Evolutionary conservation across 2,329 filamentous ascomycete genomes (phyloP), one percentile per base, ranked within the genome.

Genomic region (Colletotrichum aenigma): DNA sequence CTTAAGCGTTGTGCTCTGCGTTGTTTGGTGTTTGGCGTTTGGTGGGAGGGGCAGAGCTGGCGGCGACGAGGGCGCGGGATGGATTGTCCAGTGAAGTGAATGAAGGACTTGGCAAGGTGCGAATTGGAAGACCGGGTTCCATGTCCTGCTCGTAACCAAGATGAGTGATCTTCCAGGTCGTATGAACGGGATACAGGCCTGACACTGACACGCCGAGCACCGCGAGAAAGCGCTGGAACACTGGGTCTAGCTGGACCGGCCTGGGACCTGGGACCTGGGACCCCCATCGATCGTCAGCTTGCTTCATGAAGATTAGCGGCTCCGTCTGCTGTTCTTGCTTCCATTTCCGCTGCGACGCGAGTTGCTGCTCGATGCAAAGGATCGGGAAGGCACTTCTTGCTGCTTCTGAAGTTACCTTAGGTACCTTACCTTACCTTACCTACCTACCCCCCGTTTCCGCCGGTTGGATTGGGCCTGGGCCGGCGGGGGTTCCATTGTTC

Each of bases 291-390:
- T 55, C 67, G 52, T 52, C 68, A 55, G 30, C 52, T 66, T 67
- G 55, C 68, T 74, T 16, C 21, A 61, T 60, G 58, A 75, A 65
- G 72, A 55, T 74, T 74, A 61, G 72, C 67, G 67, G 67, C 72
- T 55, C 28, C 66, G 36, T 66, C 43, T 48, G 18, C 43, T 48
- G 43, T 48, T n/a, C 38, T 48, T 48, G 38, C 38, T 48, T 12
- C 38, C 18, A n/a, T n/a, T 48, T n/a, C 36, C 36, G 18, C 18
- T 48, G 38, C 38, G 38, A 48, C 34, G 34, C 6, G 34, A 36
- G 13, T 16, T 36, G 38, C 8, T 43, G 38, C 38, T 43, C 38
- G 38, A n/a, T 43, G 38, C 38, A 43, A 43, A 43, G 38, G 38
- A 43, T n/a, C 38, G 38, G 38, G 38, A 48, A 48, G 18, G 38